Evolutionary conservation across 1,139 yeast species (phyloP).

Genomic region (Debaryomyces fabryi): DNA sequence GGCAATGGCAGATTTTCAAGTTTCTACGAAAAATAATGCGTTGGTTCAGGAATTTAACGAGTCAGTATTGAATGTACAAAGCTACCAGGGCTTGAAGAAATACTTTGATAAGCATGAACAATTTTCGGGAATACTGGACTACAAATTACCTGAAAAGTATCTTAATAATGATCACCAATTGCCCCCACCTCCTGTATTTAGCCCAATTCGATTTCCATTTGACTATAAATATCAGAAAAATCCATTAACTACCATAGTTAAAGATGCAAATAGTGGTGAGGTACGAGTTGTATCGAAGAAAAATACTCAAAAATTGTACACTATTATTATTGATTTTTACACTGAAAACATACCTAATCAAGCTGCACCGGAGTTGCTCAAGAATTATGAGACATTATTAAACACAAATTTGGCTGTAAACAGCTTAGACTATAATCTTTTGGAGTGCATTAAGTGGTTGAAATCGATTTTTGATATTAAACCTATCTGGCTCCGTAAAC

Average conservation of each 20-base stretch:
- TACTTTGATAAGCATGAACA: conserved; percentile 43
- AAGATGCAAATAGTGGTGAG: conserved; percentile 67
- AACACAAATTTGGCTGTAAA: conserved; percentile 22
- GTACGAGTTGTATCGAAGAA: conserved; percentile 42
- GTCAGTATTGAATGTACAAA: conserved; percentile 26
- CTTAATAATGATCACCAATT: conserved; percentile 59
- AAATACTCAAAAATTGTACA: conserved; percentile 46
- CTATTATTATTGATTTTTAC: conserved; percentile 44
- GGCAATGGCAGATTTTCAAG: conserved; percentile 88
- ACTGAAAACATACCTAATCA: conserved; percentile 30
- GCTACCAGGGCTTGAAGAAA: conserved; percentile 41
- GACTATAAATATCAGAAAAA: conserved; percentile 53
- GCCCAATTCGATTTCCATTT: conserved; percentile 75
- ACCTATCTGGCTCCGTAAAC: conserved; percentile 88
- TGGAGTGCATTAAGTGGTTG: conserved; percentile 58
- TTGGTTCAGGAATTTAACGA: conserved; percentile 42
- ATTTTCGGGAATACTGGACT: conserved; percentile 37
- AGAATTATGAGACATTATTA: conserved; percentile 32
- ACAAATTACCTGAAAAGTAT: conserved; percentile 26
- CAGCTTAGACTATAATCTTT: conserved; percentile 33
- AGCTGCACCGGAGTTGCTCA: conserved; percentile 42
- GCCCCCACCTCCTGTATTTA: conserved; percentile 86
- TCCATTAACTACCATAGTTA: conserved; percentile 56
- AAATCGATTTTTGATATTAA: conserved; percentile 59
- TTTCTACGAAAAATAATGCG: conserved; percentile 59